A percentile compares a stretch with the other conserved stretches of the same genome.
Conservation (phyloP, 306 rosid species). For the Carpinus fangiana region DNA sequence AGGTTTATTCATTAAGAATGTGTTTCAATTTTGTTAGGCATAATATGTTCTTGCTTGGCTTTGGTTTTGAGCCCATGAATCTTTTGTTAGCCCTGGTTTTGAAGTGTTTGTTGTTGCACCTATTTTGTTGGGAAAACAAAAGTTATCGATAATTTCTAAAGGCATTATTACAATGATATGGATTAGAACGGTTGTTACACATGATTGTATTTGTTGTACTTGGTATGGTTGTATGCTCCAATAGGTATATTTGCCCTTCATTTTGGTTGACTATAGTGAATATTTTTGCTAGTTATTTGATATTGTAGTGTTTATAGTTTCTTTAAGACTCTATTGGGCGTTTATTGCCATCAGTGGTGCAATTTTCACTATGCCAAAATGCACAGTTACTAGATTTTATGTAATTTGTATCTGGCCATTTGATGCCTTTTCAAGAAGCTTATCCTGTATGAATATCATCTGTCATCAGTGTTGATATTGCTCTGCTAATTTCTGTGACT, state of each 20-base stretch:
- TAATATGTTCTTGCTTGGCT: slow-evolving; percentile 41
- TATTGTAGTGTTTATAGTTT: not conserved
- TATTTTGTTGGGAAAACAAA: slow-evolving; percentile 26
- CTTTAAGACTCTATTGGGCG: not conserved
- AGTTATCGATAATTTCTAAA: slow-evolving; percentile 32
- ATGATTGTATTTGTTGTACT: slow-evolving; percentile 23
- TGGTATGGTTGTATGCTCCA: slow-evolving; percentile 4
- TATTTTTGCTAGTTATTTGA: not conserved
- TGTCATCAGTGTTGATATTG: too few relatives aligned
- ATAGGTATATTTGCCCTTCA: not conserved
- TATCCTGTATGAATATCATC: not conserved
- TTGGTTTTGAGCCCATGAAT: slow-evolving; percentile 44
- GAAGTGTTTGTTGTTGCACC: slow-evolving; percentile 36
- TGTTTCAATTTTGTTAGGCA: slow-evolving; percentile 69
- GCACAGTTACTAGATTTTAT: not conserved
- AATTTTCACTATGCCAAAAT: not conserved
- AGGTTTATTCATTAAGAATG: slow-evolving; percentile 33
- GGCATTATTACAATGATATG: slow-evolving; percentile 25
- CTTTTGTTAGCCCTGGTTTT: slow-evolving; percentile 45
- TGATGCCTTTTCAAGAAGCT: not conserved
- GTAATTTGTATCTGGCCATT: not conserved
- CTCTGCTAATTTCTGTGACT: too few relatives aligned
- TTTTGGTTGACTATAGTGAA: not conserved
- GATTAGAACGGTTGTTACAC: slow-evolving; percentile 9
- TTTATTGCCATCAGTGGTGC: not conserved